Evolutionary conservation across 768 basidiomycete genomes (phyloP).

Genomic region (Trametes coccinea): DNA sequence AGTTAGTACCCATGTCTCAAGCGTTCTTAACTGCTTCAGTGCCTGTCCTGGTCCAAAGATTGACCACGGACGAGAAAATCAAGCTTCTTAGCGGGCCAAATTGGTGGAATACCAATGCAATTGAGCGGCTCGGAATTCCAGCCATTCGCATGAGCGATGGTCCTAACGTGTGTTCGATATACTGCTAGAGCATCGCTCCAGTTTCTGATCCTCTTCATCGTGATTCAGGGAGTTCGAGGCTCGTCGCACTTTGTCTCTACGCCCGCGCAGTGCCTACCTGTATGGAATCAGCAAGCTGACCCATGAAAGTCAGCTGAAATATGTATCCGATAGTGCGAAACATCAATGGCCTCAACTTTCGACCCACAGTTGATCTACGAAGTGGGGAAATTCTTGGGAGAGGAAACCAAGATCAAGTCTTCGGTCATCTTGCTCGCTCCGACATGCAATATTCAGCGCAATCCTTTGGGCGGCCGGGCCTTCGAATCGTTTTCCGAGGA

Average conservation of each 20-base stretch:
- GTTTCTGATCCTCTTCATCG: background rate
- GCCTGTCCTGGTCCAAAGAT: slow-evolving; percentile 48
- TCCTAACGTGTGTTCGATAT: slow-evolving; percentile 47
- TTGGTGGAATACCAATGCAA: slow-evolving; percentile 68
- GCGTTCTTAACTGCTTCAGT: slow-evolving; percentile 57
- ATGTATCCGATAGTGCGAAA: slow-evolving; percentile 50
- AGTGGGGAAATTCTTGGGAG: slow-evolving; percentile 59
- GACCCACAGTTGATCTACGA: slow-evolving; percentile 55
- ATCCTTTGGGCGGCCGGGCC: slow-evolving; percentile 56
- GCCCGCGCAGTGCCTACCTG: slow-evolving; percentile 67
- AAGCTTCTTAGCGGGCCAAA: slow-evolving; percentile 62
- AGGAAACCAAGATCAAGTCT: slow-evolving; percentile 67
- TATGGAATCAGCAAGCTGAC: slow-evolving; percentile 29
- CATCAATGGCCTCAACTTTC: slow-evolving; percentile 71
- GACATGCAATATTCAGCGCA: slow-evolving; percentile 75
- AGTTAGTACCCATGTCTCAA: slow-evolving; percentile 28
- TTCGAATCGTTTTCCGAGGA: slow-evolving; percentile 79
- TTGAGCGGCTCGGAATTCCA: slow-evolving; percentile 62
- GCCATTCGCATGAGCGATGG: slow-evolving; percentile 73
- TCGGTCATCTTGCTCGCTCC: slow-evolving; percentile 67
- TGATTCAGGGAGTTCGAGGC: slow-evolving; percentile 60
- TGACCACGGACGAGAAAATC: slow-evolving; percentile 65
- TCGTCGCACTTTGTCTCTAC: slow-evolving; percentile 64
- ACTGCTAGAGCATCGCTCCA: too few species aligned
- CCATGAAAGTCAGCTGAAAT: too few species aligned